Evolutionary conservation across 2,329 filamentous ascomycete genomes (phyloP).

Genomic region (Trichothecium sympodiale): DNA sequence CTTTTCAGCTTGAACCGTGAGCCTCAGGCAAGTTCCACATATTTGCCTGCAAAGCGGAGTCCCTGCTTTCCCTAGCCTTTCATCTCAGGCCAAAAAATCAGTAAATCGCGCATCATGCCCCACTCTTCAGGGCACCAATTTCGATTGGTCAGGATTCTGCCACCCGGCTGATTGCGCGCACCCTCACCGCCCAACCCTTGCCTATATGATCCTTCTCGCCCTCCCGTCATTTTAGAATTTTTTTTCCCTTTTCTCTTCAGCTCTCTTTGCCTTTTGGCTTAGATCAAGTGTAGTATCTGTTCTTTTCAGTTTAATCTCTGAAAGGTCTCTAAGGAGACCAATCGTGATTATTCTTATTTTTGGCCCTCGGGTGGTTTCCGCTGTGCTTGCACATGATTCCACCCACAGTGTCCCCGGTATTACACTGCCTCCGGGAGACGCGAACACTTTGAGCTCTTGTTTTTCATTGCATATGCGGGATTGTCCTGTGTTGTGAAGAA

Average conservation of each 20-base stretch:
- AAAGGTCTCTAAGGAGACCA: constrained; percentile 63
- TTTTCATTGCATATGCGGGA: constrained; percentile 29
- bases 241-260: constrained; percentile 24
- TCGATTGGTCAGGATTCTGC: constrained; percentile 13
- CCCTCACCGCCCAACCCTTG: constrained; percentile 13
- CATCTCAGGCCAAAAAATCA: too few relatives aligned
- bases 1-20: too few relatives aligned
- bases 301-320: constrained; percentile 97
- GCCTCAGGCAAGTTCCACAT: too few relatives aligned
- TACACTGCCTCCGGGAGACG: constrained; percentile 33
- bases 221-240: constrained; percentile 8
- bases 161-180: constrained; percentile 5
- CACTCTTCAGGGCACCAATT: too few relatives aligned
- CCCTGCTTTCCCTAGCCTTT: too few relatives aligned
- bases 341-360: constrained; percentile 72
- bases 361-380: constrained; percentile 21
- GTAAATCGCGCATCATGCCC: too few relatives aligned
- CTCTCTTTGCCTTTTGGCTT: constrained; percentile 52
- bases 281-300: constrained; percentile 96
- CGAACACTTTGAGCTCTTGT: constrained; percentile 17
- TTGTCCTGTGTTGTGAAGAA: constrained; percentile 27
- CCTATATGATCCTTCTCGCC: constrained; percentile 12
- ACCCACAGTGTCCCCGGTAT: constrained; percentile 33
- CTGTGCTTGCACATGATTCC: constrained; percentile 30
- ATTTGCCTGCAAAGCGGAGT: too few relatives aligned